Percentiles rank a stretch among this genome's conserved stretches.
Conservation (phyloP, 768 basidiomycete genomes). For the Panaeolus papilionaceus region DNA sequence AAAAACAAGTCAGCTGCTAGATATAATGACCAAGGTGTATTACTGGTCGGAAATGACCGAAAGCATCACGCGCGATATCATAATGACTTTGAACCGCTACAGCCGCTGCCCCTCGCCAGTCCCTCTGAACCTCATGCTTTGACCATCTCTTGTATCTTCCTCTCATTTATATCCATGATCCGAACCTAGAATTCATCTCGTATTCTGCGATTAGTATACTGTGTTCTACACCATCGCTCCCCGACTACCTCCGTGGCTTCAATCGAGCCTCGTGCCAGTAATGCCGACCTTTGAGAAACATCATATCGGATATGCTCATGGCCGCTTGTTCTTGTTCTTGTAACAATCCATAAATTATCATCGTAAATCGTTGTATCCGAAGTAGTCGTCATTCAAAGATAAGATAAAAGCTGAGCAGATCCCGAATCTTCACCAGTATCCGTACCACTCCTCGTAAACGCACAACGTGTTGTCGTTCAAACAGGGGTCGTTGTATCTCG, state of each 20-base stretch:
- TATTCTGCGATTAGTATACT: neutral
- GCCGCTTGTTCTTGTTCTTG: neutral
- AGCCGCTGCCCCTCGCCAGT: too few relatives aligned
- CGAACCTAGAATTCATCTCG: constrained; percentile 1
- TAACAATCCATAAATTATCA: neutral
- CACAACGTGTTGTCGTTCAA: constrained; percentile 67
- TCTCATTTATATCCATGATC: constrained; percentile 16
- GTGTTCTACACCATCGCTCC: neutral
- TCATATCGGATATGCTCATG: neutral
- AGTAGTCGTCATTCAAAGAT: neutral
- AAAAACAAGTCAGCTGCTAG: constrained; percentile 13
- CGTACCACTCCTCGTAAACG: constrained; percentile 69
- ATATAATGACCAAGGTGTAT: neutral
- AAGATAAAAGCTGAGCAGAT: neutral
- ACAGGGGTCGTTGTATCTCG: constrained; percentile 48
- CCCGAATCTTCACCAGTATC: constrained; percentile 25
- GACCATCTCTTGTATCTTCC: constrained; percentile 2
- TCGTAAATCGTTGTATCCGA: neutral
- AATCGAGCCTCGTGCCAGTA: neutral
- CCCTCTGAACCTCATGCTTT: neutral
- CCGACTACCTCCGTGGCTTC: constrained; percentile 1
- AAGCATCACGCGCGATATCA: constrained; percentile 14
- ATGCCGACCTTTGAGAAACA: constrained; percentile 2
- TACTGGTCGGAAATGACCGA: constrained; percentile 29
- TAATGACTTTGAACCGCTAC: too few relatives aligned